Conservation (phyloP, 306 rosid species). For the Macrotyloma uniflorum region DNA sequence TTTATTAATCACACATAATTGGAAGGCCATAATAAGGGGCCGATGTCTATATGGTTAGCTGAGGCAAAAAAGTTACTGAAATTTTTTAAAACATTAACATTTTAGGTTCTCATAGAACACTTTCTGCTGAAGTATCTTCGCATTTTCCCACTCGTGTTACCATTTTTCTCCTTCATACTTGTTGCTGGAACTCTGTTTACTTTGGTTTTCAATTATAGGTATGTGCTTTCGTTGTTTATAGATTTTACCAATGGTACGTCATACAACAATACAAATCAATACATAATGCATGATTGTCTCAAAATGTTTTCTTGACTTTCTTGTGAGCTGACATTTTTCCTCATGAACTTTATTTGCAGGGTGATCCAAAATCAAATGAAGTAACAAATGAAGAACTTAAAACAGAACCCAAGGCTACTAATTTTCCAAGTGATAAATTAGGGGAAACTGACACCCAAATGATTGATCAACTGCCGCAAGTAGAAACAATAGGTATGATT, state of each 20-base stretch:
- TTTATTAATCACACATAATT: not conserved
- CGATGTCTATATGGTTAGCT: not conserved
- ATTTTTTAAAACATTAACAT: not conserved
- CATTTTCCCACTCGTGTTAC: not conserved
- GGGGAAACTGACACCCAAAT: conserved; percentile 55
- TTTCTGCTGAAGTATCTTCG: not conserved
- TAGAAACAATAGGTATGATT: conserved; percentile 70
- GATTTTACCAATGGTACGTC: conserved; percentile 2
- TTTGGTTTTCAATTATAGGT: conserved; percentile 2
- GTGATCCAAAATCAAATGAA: conserved; percentile 61
- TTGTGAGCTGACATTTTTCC: conserved; percentile 33
- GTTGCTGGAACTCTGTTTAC: not conserved
- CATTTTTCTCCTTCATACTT: conserved; percentile 1
- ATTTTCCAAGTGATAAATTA: conserved; percentile 48
- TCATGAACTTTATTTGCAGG: conserved; percentile 55
- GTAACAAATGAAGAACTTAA: conserved; percentile 57
- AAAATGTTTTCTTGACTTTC: conserved; percentile 37
- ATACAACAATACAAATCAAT: not conserved
- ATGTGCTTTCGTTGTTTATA: conserved; percentile 10
- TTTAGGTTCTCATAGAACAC: not conserved
- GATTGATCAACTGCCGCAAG: conserved; percentile 68
- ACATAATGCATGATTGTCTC: conserved; percentile 17
- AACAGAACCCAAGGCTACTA: conserved; percentile 53
- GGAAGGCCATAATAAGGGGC: not conserved
- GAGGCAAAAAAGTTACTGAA: not conserved